Evolutionary conservation across 2,329 filamentous ascomycete genomes (phyloP), one percentile per base, ranked within the genome.

Genomic region (Dryadomyces sulphureus): DNA sequence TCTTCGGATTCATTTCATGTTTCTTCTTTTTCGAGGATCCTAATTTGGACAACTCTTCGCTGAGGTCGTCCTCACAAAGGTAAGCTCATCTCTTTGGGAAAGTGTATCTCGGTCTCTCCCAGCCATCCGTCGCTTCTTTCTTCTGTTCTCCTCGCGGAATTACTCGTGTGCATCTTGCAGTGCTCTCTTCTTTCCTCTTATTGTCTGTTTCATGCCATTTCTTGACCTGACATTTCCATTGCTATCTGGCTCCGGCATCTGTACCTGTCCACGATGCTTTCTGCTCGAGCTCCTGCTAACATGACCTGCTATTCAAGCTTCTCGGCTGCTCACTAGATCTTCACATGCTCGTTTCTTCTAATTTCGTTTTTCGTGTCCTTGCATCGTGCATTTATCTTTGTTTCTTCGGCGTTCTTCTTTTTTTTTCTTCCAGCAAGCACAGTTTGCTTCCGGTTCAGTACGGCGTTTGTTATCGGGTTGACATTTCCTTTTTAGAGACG

Each of bases 31-130:
- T 9, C 9, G 21, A 14, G 19, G 9, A n/a, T 36, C 5, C 27
- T 32, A 11, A 38, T 24, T 34, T 32, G 17, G 48, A 30, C 41
- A 40, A 48, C 48, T 50, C 50, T 46, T 48, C 30, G 27, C 21
- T 47, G 50, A 48, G 45, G 24, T 32, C 22, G 46, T 42, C 43
- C 34, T 38, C 22, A 16, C n/a, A 22, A 30, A 45, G 35, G 22
- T 39, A 9, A 16, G 5, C 12, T 12, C 22, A 21, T 38, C 16
- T 11, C 19, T 8, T 32, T 14, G 9, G 21, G 34, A 12, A 19
- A 21, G n/a, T 38, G n/a, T 16, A 2, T n/a, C 7, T 38, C 5
- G n/a, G 12, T 11, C 8, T 24, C 24, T 44, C 20, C 17, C 32
- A 22, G n/a, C 30, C 20, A 6, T 30, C 40, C 14, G 5, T 25